phyloP scores from a whole-genome alignment of 2,329 filamentous ascomycete species.

The Trichoderma lentiforme region DNA sequence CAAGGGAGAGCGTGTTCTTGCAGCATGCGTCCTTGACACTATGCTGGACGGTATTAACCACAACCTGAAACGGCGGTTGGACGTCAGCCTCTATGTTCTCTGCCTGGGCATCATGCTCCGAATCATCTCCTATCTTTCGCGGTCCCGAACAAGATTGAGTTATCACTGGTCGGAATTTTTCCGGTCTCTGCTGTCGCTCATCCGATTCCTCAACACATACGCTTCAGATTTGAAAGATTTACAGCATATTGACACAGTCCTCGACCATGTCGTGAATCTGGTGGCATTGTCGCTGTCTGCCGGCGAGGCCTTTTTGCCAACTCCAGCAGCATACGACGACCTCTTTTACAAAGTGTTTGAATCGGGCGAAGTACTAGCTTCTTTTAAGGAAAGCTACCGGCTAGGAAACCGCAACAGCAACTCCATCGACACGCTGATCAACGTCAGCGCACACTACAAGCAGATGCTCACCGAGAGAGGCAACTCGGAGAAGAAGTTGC shows the following conservation, averaged over 20 bases:
- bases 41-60: slow-evolving; percentile 91
- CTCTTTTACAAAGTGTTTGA: slow-evolving; percentile 98
- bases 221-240: slow-evolving; percentile 69
- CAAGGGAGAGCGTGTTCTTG: slow-evolving; percentile 68
- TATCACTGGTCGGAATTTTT: slow-evolving; percentile 98
- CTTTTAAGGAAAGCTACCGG: slow-evolving; percentile 76
- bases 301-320: slow-evolving; percentile 88
- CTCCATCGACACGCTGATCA: slow-evolving; percentile 81
- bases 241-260: slow-evolving; percentile 66
- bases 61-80: slow-evolving; percentile 81
- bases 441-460: slow-evolving; percentile 82
- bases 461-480: slow-evolving; percentile 65
- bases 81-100: slow-evolving; percentile 79
- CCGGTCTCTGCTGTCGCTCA: slow-evolving; percentile 79
- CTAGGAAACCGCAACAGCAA: slow-evolving; percentile 56
- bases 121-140: slow-evolving; percentile 78
- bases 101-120: slow-evolving; percentile 79
- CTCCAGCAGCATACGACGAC: slow-evolving; percentile 85
- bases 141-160: slow-evolving; percentile 72
- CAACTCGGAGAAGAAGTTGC: slow-evolving; percentile 38
- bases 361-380: slow-evolving; percentile 74
- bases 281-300: slow-evolving; percentile 79
- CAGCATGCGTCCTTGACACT: slow-evolving; percentile 75
- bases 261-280: slow-evolving; percentile 76
- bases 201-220: slow-evolving; percentile 89